Evolutionary conservation across 1,139 yeast species (phyloP), one percentile per base, ranked within the genome.

Genomic region (Sugiyamaella grinbergsii): DNA sequence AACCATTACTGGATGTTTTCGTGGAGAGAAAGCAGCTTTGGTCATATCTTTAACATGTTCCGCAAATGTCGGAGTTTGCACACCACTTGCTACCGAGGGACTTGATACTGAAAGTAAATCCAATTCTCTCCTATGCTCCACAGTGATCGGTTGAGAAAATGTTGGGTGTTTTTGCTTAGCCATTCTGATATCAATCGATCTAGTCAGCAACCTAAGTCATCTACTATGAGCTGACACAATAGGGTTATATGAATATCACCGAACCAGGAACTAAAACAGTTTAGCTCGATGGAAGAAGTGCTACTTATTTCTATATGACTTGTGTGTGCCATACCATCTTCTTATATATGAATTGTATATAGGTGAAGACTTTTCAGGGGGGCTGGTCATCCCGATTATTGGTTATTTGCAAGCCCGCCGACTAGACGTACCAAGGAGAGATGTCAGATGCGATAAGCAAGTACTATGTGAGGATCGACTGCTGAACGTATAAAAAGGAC

Each of bases 51-150:
- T 37, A 16, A 53, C 11, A 22, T 45, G 39, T 20, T 51, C 42
- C 6, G 41, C 43, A 13, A 53, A 47, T 4, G 52, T 53, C 3
- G 55, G 55, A 26, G 53, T 53, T 20, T 34, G 47, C 2, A 53
- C 53, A 11, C 55, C 55, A 46, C 49, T 49, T 15, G 43, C 45
- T n/a, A 44, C 41, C 2, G 52, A 49, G 10, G 52, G 49, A 23
- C 49, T 44, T 8, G 48, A 28, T 5, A 31, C 39, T 15, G 29
- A 31, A 8, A 33, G 19, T 16, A 31, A 37, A 4, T 37, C 42
- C 11, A 22, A 18, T 28, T 49, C 52, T 28, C 33, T 44, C 24
- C 40, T 29, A 39, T 49, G 52, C 34, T 44, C 46, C 6, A 49
- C 52, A 10, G 44, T 41, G 24, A 49, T 43, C 4, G 52, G 52